Evolutionary conservation across 257 asterid species (phyloP).

Genomic region (Galeopsis tetrahit): DNA sequence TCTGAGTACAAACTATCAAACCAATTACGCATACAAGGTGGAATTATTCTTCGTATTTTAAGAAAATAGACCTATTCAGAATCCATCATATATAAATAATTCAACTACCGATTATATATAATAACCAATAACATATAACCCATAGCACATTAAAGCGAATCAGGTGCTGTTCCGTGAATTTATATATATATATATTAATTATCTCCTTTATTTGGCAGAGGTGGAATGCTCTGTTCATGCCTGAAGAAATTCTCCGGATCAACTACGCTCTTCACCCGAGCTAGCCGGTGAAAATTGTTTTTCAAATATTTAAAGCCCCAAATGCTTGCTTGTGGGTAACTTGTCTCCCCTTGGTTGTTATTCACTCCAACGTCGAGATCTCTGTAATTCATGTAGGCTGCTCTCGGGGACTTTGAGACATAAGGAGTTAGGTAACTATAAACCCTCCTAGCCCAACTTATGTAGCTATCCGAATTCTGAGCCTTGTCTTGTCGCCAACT

Average conservation of each 20-base stretch:
- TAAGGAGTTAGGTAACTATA: not conserved
- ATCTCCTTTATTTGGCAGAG: not conserved
- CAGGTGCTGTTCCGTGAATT: no score
- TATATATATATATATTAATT: no score
- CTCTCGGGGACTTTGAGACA: not conserved
- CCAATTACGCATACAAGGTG: no score
- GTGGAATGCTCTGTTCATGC: not conserved
- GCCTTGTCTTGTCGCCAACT: not conserved
- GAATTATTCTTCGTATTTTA: no score
- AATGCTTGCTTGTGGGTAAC: not conserved
- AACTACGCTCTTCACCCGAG: not conserved
- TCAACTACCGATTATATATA: not conserved
- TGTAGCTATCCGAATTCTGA: not conserved
- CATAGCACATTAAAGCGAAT: not conserved
- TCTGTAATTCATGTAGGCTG: not conserved
- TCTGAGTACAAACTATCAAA: no score
- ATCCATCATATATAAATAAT: no score
- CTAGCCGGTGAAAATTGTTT: not conserved
- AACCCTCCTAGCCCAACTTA: not conserved
- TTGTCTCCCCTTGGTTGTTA: not conserved
- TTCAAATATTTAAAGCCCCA: not conserved
- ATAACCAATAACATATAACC: not conserved
- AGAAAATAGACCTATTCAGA: no score
- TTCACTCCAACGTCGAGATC: conserved; percentile 1
- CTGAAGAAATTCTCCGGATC: not conserved